Conservation (phyloP, 805 yeast genomes). For the Metschnikowia amazonensis region DNA sequence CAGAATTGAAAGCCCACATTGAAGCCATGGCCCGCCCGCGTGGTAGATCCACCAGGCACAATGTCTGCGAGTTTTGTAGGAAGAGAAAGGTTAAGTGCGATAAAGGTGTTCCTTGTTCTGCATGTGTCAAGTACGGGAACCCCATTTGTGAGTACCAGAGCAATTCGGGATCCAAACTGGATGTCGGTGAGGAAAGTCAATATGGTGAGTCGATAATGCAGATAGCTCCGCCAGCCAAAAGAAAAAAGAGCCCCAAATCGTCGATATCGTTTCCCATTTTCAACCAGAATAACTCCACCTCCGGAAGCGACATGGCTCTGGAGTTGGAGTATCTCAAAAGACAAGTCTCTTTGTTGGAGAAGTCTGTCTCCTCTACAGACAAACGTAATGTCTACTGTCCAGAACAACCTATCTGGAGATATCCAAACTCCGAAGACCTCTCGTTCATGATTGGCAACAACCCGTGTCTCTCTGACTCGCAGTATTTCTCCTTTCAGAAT, state of each 20-base stretch:
- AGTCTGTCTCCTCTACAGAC: slow-evolving; percentile 12
- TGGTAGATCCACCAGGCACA: slow-evolving; percentile 1
- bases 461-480: slow-evolving; percentile 21
- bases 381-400: not conserved
- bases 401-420: slow-evolving; percentile 7
- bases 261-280: not conserved
- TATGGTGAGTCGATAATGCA: slow-evolving; percentile 12
- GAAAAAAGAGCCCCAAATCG: not conserved
- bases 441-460: slow-evolving; percentile 12
- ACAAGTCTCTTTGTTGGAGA: slow-evolving; percentile 21
- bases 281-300: not conserved
- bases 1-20: not conserved
- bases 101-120: slow-evolving; percentile 24
- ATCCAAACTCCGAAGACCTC: slow-evolving; percentile 4
- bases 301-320: slow-evolving; percentile 11
- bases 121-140: slow-evolving; percentile 29
- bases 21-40: slow-evolving; percentile 6
- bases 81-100: slow-evolving; percentile 23
- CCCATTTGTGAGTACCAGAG: slow-evolving; percentile 28
- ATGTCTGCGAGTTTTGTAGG: slow-evolving; percentile 23
- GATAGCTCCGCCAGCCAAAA: slow-evolving; percentile 1
- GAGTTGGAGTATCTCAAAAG: slow-evolving; percentile 20
- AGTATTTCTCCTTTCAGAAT: slow-evolving; percentile 34
- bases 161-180: slow-evolving; percentile 1
- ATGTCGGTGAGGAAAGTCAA: slow-evolving; percentile 4